These are phyloP conservation scores for Nasturtium officinale DNA, from an alignment of 345 rosid genomes.

Conservation along the genomic window DNA sequence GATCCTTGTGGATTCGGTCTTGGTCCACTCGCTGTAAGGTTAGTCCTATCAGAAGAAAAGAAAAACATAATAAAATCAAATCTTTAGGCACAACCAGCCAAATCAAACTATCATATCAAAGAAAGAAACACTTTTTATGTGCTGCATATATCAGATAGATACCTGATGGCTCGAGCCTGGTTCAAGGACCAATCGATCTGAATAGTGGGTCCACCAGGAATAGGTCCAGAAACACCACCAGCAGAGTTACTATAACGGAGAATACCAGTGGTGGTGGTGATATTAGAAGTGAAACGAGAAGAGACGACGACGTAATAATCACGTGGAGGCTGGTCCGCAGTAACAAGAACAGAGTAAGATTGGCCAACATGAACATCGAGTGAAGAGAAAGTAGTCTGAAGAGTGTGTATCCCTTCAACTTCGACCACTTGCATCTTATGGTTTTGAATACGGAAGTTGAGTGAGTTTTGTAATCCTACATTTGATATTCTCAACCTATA, in stretches of 20 bases:
- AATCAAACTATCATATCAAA: not conserved
- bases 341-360: conserved; percentile 75
- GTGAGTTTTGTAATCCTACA: conserved; percentile 80
- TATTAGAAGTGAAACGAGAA: conserved; percentile 60
- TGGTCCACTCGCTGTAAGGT: conserved; percentile 96
- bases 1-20: conserved; percentile 99
- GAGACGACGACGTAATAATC: conserved; percentile 90
- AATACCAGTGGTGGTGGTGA: conserved; percentile 73
- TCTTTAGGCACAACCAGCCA: not conserved
- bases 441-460: conserved; percentile 90
- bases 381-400: conserved; percentile 80
- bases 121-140: not conserved
- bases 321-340: conserved; percentile 83
- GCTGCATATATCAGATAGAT: not conserved
- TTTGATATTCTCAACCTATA: conserved; percentile 93
- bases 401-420: conserved; percentile 91
- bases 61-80: conserved; percentile 15
- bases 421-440: conserved; percentile 81
- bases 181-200: conserved; percentile 88
- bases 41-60: conserved; percentile 56
- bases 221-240: conserved; percentile 70
- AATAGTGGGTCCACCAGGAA: conserved; percentile 90
- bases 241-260: conserved; percentile 83
- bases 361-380: conserved; percentile 93
- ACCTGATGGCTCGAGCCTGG: not conserved